Conservation (phyloP, 139 green algal species). For the Pseudopediastrum boryanum region DNA sequence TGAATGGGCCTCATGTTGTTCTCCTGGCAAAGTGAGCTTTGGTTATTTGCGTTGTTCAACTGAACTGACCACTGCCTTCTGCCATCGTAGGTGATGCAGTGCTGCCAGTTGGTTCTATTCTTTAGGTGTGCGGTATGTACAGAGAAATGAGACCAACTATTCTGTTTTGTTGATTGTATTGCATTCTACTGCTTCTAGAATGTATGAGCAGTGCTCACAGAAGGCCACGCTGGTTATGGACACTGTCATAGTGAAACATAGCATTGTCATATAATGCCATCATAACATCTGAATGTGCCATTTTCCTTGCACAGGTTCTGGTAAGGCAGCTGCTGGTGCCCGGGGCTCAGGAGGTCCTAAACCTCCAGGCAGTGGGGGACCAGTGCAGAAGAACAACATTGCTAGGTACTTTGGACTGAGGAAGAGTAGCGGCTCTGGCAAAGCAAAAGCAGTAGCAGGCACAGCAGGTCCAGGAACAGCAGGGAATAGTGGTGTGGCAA, state of each 20-base stretch:
- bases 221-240: too few relatives aligned
- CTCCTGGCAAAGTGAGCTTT: background rate
- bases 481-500: background rate
- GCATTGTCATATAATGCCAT: background rate
- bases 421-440: constrained; percentile 3
- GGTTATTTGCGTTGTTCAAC: too few relatives aligned
- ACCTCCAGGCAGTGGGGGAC: constrained; percentile 17
- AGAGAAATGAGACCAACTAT: too few relatives aligned
- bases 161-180: too few relatives aligned
- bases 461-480: background rate
- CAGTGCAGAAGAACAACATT: constrained; percentile 25
- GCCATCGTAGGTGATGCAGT: too few relatives aligned
- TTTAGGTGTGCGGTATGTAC: too few relatives aligned
- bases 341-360: constrained; percentile 1
- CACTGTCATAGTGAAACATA: background rate
- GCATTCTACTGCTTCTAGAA: too few relatives aligned
- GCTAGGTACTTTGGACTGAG: background rate
- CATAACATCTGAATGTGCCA: background rate
- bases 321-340: background rate
- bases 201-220: too few relatives aligned
- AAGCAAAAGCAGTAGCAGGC: background rate
- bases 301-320: background rate
- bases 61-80: too few relatives aligned
- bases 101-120: too few relatives aligned
- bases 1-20: background rate